Evolutionary conservation across 75 land plant species (phyloP), one percentile per base, ranked within the genome.

Genomic region (Isoetes taiwanensis): DNA sequence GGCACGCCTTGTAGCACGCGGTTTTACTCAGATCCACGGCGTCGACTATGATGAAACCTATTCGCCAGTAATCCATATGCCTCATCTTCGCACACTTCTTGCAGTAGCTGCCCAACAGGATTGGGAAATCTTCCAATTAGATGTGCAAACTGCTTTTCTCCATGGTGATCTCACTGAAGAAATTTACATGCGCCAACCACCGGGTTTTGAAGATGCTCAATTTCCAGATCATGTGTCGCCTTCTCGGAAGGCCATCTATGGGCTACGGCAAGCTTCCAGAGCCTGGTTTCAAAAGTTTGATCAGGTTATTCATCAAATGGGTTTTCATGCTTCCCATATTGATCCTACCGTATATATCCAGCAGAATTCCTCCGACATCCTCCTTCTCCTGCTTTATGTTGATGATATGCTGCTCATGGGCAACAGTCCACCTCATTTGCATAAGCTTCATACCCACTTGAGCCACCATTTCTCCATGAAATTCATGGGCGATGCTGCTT

Each of bases 201-300:
- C 42, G 0, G 65, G 64, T 2, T 69, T 62, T 56, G 58, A 43
- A 10, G 54, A 69, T 28, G 11, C 59, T 16, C 1, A 2, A 10
- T 24, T 1, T 20, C 72, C 72, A 9, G 10, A 30, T 62, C 59
- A 62, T 43, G 59, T 69, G 41, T 68, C 64, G 23, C 17, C 37
- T 4, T 57, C 61, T 2, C 20, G 41, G 11, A 30, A 50, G 21
- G 41, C 72, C 28, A 2, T 69, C 1, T 69, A 69, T 62, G 66
- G 66, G 1, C 53, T 69, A 0, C 55, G 46, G 40, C 68, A 71
- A 31, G 61, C 67, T 1, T 61, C 69, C 26, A 14, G 55, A 2
- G 62, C 62, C 14, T 59, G 62, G 54, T 59, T 12, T 41, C 4
- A 42, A 2, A 25, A 19, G 1, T 10, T 59, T 23, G 23, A 38